Conservation (phyloP, 495 filamentous ascomycete species). For the Hypoxylon perforatum region DNA sequence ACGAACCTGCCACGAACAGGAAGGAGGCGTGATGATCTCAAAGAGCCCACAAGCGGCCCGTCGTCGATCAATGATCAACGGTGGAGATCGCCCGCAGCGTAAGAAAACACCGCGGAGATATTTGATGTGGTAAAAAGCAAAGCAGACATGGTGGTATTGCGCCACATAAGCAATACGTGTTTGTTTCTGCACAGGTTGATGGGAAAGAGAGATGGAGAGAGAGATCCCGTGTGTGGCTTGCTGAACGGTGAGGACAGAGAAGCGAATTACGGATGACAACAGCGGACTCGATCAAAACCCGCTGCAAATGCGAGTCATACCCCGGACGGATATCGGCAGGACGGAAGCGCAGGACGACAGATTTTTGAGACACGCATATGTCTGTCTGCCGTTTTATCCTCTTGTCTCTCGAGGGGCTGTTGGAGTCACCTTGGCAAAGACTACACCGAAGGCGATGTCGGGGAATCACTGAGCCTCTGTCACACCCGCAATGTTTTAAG, state of each 20-base stretch:
- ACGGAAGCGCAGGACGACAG: neutral
- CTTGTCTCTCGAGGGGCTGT: too few relatives aligned
- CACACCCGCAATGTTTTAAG: too few relatives aligned
- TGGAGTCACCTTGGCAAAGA: too few relatives aligned
- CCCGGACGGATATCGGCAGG: neutral
- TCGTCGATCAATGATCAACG: neutral
- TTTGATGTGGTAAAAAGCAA: too few relatives aligned
- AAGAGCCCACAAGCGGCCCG: neutral
- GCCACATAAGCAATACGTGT: neutral
- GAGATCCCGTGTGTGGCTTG: neutral
- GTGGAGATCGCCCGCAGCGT: too few relatives aligned
- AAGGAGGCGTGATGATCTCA: neutral
- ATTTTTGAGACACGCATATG: constrained; percentile 4
- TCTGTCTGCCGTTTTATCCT: neutral
- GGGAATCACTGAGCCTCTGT: too few relatives aligned
- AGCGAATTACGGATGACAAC: too few relatives aligned
- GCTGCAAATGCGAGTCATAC: neutral
- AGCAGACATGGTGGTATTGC: neutral
- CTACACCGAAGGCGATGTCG: too few relatives aligned
- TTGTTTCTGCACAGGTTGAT: too few relatives aligned
- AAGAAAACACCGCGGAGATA: too few relatives aligned
- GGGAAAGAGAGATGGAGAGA: too few relatives aligned
- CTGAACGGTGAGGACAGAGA: neutral
- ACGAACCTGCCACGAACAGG: neutral
- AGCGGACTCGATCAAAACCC: neutral